Conservation (phyloP, 805 yeast species). For the Myxozyma lipomycoides region DNA sequence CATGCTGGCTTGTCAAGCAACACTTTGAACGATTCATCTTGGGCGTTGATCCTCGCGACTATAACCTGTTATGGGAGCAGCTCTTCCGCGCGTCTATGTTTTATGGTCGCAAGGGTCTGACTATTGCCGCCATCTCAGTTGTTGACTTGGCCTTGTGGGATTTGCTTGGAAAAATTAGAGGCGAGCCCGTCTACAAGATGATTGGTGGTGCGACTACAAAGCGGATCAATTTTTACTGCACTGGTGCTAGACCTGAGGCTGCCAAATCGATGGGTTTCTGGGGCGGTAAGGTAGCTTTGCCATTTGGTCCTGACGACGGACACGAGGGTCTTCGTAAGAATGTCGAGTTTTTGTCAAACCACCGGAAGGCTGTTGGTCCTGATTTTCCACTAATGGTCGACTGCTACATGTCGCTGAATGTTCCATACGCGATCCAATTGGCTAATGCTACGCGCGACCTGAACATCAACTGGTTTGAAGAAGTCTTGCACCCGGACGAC, state of each 20-base stretch:
- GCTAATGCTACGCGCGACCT: slow-evolving; percentile 44
- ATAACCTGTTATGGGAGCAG: slow-evolving; percentile 47
- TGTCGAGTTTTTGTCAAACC: slow-evolving; percentile 45
- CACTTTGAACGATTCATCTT: slow-evolving; percentile 47
- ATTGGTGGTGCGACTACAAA: slow-evolving; percentile 51
- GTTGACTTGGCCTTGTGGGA: slow-evolving; percentile 52
- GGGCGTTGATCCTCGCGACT: slow-evolving; percentile 48
- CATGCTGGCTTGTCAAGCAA: slow-evolving; percentile 47
- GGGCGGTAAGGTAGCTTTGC: slow-evolving; percentile 53
- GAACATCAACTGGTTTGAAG: slow-evolving; percentile 53
- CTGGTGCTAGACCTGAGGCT: slow-evolving; percentile 47
- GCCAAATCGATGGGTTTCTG: slow-evolving; percentile 51
- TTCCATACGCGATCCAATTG: slow-evolving; percentile 47
- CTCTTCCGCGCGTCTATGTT: slow-evolving; percentile 49
- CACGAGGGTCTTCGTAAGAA: slow-evolving; percentile 45
- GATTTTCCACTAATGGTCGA: slow-evolving; percentile 54
- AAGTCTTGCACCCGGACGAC: slow-evolving; percentile 51
- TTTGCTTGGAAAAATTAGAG: slow-evolving; percentile 47
- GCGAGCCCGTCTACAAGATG: slow-evolving; percentile 51
- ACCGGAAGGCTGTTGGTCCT: slow-evolving; percentile 48
- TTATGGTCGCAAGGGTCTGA: slow-evolving; percentile 50
- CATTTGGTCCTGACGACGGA: slow-evolving; percentile 52
- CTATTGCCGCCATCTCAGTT: slow-evolving; percentile 48
- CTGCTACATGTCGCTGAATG: slow-evolving; percentile 51
- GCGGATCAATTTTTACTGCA: slow-evolving; percentile 47